These are phyloP conservation scores for Coccinonectria pachysandricola DNA, from an alignment of 2,329 filamentous ascomycete genomes.

Conservation along the genomic window DNA sequence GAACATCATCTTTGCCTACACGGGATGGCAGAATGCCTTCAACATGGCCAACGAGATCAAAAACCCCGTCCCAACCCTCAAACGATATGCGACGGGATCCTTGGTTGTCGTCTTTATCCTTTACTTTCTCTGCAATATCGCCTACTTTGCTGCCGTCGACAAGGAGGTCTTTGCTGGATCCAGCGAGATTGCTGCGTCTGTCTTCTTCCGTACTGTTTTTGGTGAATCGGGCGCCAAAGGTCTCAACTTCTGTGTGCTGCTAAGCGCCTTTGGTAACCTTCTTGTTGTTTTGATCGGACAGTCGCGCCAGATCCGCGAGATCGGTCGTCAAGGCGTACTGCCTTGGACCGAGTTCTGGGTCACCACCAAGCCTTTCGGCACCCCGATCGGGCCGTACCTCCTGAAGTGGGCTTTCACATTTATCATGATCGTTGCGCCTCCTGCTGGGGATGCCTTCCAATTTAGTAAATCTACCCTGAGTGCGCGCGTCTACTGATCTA, in stretches of 20 bases:
- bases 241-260: constrained; percentile 45
- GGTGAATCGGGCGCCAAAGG: constrained; percentile 38
- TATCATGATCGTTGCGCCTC: constrained; percentile 49
- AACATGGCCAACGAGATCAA: constrained; percentile 53
- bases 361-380: constrained; percentile 52
- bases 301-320: constrained; percentile 49
- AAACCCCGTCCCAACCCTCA: constrained; percentile 47
- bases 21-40: constrained; percentile 49
- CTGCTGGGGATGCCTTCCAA: constrained; percentile 54
- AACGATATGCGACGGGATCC: constrained; percentile 37
- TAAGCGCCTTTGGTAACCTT: constrained; percentile 50
- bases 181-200: constrained; percentile 41
- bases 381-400: constrained; percentile 47
- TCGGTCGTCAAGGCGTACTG: constrained; percentile 50
- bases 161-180: constrained; percentile 43
- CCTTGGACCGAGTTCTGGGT: constrained; percentile 53
- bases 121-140: constrained; percentile 50
- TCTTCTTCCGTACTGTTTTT: constrained; percentile 52
- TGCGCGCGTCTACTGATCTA: too few relatives aligned
- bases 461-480: constrained; percentile 42
- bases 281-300: constrained; percentile 43
- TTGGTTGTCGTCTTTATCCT: constrained; percentile 41
- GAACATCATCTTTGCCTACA: constrained; percentile 49
- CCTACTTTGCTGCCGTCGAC: constrained; percentile 45
- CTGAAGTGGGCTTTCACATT: constrained; percentile 48